These are phyloP conservation scores for Gaultheria prostrata DNA, from an alignment of 148 eudicot species.

Conservation along the genomic window DNA sequence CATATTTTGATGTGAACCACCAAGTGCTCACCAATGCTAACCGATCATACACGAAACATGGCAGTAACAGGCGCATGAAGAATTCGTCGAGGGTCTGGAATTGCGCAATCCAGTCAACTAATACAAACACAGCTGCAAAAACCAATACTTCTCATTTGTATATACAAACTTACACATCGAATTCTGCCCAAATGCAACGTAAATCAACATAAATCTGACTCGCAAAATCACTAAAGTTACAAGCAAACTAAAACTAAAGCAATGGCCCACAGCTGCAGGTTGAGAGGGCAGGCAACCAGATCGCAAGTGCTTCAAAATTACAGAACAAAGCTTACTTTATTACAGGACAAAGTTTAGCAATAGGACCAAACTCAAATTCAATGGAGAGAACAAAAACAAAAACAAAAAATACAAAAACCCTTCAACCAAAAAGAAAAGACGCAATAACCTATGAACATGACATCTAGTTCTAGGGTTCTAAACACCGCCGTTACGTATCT, in stretches of 20 bases:
- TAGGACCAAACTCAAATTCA: neutral
- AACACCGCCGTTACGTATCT: neutral
- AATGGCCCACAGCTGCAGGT: neutral
- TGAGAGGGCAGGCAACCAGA: neutral
- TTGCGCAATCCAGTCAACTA: neutral
- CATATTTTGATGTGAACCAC: neutral
- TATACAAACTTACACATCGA: neutral
- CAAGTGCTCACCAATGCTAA: neutral
- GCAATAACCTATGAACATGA: constrained; percentile 11
- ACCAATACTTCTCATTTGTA: neutral
- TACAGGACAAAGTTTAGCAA: constrained; percentile 12
- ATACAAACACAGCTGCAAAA: neutral
- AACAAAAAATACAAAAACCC: neutral
- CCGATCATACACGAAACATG: neutral
- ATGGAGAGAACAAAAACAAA: neutral
- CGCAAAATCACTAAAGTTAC: neutral
- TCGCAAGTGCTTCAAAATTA: constrained; percentile 8
- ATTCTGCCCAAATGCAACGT: neutral
- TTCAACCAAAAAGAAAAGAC: constrained; percentile 1
- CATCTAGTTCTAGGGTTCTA: neutral
- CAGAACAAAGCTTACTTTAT: constrained; percentile 14
- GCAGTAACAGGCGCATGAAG: neutral
- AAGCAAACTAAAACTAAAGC: neutral
- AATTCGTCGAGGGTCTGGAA: neutral
- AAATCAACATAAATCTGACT: neutral